Conservation (phyloP, 345 rosid species). For the Salix dunnii region DNA sequence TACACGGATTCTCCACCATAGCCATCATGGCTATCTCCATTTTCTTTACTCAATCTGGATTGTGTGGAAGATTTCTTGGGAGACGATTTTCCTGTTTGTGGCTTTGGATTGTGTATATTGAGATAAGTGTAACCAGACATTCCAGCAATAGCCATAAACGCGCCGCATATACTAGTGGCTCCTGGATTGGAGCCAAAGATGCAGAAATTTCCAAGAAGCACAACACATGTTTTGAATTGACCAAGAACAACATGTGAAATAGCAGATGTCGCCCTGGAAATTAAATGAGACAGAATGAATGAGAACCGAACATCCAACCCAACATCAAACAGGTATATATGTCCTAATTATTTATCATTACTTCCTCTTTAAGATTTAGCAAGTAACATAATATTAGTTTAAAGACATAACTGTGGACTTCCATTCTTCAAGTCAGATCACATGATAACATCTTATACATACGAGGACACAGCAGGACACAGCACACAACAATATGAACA, state of each 20-base stretch:
- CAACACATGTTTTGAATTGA: slow-evolving; percentile 72
- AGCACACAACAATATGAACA: not conserved
- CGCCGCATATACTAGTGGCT: slow-evolving; percentile 52
- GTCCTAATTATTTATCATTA: not conserved
- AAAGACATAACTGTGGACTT: not conserved
- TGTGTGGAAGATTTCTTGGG: slow-evolving; percentile 33
- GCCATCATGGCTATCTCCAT: slow-evolving; percentile 32
- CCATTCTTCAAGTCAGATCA: not conserved
- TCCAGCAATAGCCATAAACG: slow-evolving; percentile 60
- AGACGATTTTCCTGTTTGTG: slow-evolving; percentile 35
- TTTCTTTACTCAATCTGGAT: slow-evolving; percentile 49
- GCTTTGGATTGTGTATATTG: slow-evolving; percentile 35
- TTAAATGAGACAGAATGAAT: not conserved
- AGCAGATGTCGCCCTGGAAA: slow-evolving; percentile 69
- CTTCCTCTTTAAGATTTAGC: not conserved
- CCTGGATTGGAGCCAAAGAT: slow-evolving; percentile 67
- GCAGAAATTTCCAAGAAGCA: slow-evolving; percentile 62
- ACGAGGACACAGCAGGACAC: not conserved
- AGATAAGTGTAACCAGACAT: slow-evolving; percentile 64
- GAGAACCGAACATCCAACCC: not conserved
- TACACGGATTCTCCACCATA: slow-evolving; percentile 28
- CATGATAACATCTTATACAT: not conserved
- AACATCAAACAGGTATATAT: slow-evolving; percentile 1
- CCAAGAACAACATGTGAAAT: slow-evolving; percentile 70
- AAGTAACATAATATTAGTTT: not conserved